A percentile compares a stretch with the other conserved stretches of the same genome.
Evolutionary conservation across 208 protist species (phyloP).

Genomic region (Trypanosoma scelopori): DNA sequence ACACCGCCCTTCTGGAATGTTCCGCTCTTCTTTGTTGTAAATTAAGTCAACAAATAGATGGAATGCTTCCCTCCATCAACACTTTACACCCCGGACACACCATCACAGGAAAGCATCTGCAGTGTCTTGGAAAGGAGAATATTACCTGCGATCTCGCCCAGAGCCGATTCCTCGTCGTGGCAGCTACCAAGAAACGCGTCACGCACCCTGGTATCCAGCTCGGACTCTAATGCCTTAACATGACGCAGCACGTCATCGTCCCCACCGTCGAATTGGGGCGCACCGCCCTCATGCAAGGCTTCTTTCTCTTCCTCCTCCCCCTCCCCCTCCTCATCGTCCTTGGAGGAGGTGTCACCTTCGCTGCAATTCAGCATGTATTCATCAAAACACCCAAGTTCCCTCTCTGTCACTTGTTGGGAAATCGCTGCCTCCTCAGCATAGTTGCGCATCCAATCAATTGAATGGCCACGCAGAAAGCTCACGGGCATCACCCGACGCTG

Average conservation of each 20-base stretch:
- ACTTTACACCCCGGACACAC: neutral
- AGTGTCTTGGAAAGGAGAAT: constrained; percentile 40
- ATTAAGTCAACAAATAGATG: neutral
- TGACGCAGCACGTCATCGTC: neutral
- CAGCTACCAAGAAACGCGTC: constrained; percentile 12
- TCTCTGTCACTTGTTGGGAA: constrained; percentile 21
- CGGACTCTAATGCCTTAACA: constrained; percentile 12
- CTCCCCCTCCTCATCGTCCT: neutral
- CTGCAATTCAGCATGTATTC: constrained; percentile 10
- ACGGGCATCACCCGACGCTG: constrained; percentile 26
- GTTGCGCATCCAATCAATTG: constrained; percentile 37
- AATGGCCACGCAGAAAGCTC: constrained; percentile 14
- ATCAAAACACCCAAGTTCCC: constrained; percentile 23
- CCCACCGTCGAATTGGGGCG: neutral
- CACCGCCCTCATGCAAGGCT: neutral
- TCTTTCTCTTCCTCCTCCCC: neutral
- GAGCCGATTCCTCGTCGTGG: constrained; percentile 6
- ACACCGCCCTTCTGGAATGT: too few relatives aligned
- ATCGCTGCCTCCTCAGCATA: constrained; percentile 37
- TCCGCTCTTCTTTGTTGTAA: neutral
- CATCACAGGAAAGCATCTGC: constrained; percentile 33
- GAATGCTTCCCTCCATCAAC: constrained; percentile 10
- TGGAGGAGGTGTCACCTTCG: constrained; percentile 1
- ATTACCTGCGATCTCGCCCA: constrained; percentile 30
- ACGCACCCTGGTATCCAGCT: constrained; percentile 9